A percentile compares a stretch with the other conserved stretches of the same genome.
phyloP scores from a whole-genome alignment of 495 filamentous ascomycete genomes.

The Lichenothelia convexa region DNA sequence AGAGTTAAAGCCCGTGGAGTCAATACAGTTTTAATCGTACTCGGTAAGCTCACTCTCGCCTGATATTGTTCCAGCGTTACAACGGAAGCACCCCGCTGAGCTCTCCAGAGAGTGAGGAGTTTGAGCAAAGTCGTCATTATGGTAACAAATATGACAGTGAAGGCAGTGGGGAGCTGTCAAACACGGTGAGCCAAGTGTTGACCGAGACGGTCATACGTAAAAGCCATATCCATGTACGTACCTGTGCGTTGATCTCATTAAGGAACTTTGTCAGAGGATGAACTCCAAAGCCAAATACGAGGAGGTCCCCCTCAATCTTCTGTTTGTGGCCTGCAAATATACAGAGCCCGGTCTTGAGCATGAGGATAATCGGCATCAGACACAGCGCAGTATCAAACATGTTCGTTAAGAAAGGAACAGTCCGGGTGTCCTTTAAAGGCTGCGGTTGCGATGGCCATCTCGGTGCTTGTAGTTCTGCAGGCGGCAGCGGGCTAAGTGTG shows the following conservation, averaged over 20 bases:
- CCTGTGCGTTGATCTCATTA: neutral
- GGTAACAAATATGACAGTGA: neutral
- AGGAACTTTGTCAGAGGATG: neutral
- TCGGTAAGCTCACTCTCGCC: neutral
- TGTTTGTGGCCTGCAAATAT: neutral
- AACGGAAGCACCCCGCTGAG: neutral
- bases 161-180: neutral
- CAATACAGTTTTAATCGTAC: neutral
- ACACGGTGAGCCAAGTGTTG: no score
- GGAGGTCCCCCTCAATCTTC: neutral
- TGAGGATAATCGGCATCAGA: neutral
- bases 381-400: neutral
- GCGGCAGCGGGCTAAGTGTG: neutral
- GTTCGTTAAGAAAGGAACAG: neutral
- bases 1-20: neutral
- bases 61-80: neutral
- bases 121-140: neutral
- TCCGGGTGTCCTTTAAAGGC: neutral
- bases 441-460: neutral
- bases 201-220: no score
- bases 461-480: neutral
- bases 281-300: neutral
- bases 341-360: neutral
- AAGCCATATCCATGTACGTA: neutral
- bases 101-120: neutral